Base-by-base conservation (phyloP, 352 stramenopile genomes). In the Hyaloperonospora brassicae region DNA sequence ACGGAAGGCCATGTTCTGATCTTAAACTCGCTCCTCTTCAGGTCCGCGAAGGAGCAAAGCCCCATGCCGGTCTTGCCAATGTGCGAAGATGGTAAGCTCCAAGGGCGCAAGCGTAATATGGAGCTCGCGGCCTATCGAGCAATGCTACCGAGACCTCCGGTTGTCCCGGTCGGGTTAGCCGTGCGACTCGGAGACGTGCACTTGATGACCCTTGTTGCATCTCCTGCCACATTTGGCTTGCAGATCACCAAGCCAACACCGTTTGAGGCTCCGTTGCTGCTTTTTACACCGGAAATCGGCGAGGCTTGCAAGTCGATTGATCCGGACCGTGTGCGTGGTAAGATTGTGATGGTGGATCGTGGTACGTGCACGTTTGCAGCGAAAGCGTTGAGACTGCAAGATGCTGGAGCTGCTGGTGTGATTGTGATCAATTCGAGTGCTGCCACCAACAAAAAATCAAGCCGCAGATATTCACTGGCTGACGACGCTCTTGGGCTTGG, bases 1-100 rank as follows among this genome's bases (percentile, higher is more conserved):
- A 93, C 80, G 0, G 83, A 93, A 64, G 83, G 83, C 24, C 83
- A 93, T 59, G 52, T 93, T 17, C 65, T 93, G 11, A 73, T 87
- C 50, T 60, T 90, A 2, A 60, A 86, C 25, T 59, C 70, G 23
- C 60, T 69, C 25, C 62, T 93, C 9, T 93, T 89, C 45, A n/a
- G 57, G 27, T 30, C n/a, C 12, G 23, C 36, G 8, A 34, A 49
- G 27, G 34, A 51, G 36, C 43, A 59, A 41, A 52, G 55, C 10
- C 13, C 36, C n/a, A 39, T 41, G 36, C 17, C 31, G 49, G 35
- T 31, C 34, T 36, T 46, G n/a, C 40, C 53, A 14, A 73, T 59
- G 52, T 88, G 75, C 30, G 65, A 87, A 51, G 86, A 85, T 40
- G 73, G 70, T 4, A 78, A 84, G 31, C 35, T 70, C 5, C 53